These are phyloP conservation scores for Dryadomyces quercus-mongolicae DNA, from an alignment of 2,329 filamentous ascomycete genomes.

Conservation along the genomic window DNA sequence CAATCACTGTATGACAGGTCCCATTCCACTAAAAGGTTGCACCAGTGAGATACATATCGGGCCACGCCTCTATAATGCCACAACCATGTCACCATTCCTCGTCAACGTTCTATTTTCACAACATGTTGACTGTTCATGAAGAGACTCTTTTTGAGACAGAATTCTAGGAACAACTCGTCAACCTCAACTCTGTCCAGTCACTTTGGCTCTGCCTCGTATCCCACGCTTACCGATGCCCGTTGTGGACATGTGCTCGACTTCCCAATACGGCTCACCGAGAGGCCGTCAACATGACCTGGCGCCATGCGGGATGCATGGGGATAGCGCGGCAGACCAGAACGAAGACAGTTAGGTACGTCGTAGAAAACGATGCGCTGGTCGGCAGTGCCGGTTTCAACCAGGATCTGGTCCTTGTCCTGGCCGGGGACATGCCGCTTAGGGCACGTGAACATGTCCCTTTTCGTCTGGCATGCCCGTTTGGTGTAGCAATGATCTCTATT, in stretches of 20 bases:
- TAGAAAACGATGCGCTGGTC: background rate
- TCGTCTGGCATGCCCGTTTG: background rate
- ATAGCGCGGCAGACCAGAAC: background rate
- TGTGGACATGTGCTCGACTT: constrained; percentile 10
- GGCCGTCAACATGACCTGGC: background rate
- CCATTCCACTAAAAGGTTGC: too few species aligned
- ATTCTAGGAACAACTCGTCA: too few species aligned
- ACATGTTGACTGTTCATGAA: too few species aligned
- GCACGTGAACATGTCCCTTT: background rate
- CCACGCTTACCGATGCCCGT: background rate
- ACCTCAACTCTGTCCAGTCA: too few species aligned
- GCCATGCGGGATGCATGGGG: background rate
- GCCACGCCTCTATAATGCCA: too few species aligned
- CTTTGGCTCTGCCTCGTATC: background rate
- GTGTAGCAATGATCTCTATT: background rate
- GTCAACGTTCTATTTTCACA: too few species aligned
- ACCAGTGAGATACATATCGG: too few species aligned
- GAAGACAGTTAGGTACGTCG: background rate
- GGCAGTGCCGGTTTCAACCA: background rate
- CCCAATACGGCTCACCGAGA: constrained; percentile 10
- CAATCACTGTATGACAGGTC: background rate
- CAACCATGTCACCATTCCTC: too few species aligned
- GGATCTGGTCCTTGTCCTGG: background rate
- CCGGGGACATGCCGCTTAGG: background rate
- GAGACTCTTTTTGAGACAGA: too few species aligned